phyloP scores from a whole-genome alignment of 1,284 basidiomycete species.

The Ceratobasidium sp. region DNA sequence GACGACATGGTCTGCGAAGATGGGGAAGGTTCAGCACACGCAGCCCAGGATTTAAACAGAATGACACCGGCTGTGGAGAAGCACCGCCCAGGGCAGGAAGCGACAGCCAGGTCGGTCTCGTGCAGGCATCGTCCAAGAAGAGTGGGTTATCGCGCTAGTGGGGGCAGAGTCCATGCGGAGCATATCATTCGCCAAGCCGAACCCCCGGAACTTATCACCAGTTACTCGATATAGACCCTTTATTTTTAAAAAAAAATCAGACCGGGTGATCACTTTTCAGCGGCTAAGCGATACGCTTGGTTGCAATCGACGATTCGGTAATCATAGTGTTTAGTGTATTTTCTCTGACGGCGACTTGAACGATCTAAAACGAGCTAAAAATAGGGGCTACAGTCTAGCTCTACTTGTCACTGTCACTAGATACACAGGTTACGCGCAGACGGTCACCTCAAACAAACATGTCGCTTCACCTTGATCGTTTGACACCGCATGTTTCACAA shows the following conservation, averaged over 20 bases:
- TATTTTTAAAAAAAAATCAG: constrained; percentile 5
- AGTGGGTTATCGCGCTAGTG: not conserved
- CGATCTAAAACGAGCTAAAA: too few species aligned
- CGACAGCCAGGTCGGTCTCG: constrained; percentile 4
- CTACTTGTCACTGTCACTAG: not conserved
- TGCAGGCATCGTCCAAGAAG: not conserved
- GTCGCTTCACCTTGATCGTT: not conserved
- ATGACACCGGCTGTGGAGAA: constrained; percentile 5
- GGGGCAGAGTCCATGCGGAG: constrained; percentile 26
- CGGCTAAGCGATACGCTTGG: constrained; percentile 16
- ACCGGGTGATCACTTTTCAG: not conserved
- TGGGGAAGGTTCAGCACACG: not conserved
- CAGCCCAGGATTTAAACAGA: constrained; percentile 17
- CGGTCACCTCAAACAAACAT: not conserved
- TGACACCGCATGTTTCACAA: constrained; percentile 56
- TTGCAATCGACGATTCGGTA: not conserved
- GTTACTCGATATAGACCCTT: not conserved
- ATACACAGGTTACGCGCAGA: constrained; percentile 29
- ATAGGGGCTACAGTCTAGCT: too few species aligned
- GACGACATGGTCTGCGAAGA: constrained; percentile 34
- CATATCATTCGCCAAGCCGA: constrained; percentile 30
- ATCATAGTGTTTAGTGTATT: not conserved
- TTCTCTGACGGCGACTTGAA: too few species aligned
- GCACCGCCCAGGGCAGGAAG: constrained; percentile 36
- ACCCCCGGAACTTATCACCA: constrained; percentile 36